Evolutionary conservation across 495 filamentous ascomycete species (phyloP).

Genomic region (Aspergillus panamensis): DNA sequence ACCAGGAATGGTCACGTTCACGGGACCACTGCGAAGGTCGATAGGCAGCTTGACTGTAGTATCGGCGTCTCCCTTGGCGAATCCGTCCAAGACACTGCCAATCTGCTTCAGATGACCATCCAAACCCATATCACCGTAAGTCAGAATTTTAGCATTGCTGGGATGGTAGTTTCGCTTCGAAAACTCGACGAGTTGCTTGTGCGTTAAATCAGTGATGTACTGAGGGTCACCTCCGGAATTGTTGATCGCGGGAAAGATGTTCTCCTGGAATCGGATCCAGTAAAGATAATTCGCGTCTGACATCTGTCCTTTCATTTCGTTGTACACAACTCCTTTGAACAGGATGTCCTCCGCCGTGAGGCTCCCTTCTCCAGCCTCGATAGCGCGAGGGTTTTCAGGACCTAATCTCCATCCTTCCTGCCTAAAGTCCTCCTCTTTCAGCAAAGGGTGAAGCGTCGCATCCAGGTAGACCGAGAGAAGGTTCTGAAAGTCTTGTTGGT

Average conservation of each 20-base stretch:
- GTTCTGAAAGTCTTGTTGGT: conserved; percentile 90
- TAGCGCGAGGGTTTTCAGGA: conserved; percentile 73
- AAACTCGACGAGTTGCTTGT: conserved; percentile 79
- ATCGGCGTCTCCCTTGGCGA: conserved; percentile 66
- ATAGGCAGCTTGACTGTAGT: conserved; percentile 72
- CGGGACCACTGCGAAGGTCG: conserved; percentile 61
- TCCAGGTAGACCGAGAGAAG: conserved; percentile 96
- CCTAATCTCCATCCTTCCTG: conserved; percentile 97
- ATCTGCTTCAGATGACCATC: conserved; percentile 74
- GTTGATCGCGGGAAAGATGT: conserved; percentile 87
- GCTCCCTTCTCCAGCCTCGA: conserved; percentile 39
- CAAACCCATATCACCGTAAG: conserved; percentile 91
- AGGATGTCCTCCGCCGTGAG: conserved; percentile 55
- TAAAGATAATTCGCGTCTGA: conserved; percentile 95
- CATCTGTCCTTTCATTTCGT: conserved; percentile 99
- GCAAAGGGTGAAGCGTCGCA: conserved; percentile 81
- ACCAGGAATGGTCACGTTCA: conserved; percentile 67
- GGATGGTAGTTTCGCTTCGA: conserved; percentile 93
- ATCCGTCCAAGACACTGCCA: conserved; percentile 64
- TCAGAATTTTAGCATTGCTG: conserved; percentile 91
- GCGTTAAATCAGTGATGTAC: conserved; percentile 91
- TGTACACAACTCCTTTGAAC: conserved; percentile 98
- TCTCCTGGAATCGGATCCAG: conserved; percentile 90
- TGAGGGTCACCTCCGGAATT: conserved; percentile 95
- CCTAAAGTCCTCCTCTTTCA: conserved; percentile 86